Percentiles rank a stretch among this genome's conserved stretches.
Evolutionary conservation across 2,329 filamentous ascomycete species (phyloP).

Genomic region (Pseudocercospora ulei): DNA sequence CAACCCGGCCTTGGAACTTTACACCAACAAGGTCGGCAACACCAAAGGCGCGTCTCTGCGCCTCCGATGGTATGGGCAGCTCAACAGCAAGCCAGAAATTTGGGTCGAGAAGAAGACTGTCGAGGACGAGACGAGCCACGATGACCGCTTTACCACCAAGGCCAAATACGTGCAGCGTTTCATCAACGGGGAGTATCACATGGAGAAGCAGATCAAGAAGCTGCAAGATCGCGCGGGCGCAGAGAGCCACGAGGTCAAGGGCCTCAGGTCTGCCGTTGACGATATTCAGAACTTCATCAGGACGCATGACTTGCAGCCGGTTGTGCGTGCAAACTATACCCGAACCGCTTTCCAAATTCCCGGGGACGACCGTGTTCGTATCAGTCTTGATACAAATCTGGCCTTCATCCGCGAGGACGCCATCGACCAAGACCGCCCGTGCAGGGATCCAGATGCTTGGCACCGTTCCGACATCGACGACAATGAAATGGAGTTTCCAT

Average conservation of each 20-base stretch:
- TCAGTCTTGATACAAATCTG: constrained; percentile 86
- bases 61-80: constrained; percentile 81
- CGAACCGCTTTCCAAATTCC: constrained; percentile 96
- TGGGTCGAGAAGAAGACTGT: constrained; percentile 83
- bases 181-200: constrained; percentile 74
- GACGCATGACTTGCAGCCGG: constrained; percentile 66
- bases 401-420: constrained; percentile 70
- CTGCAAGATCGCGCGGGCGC: constrained; percentile 66
- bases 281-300: constrained; percentile 73
- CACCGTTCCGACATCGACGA: constrained; percentile 85
- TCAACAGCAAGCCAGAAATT: constrained; percentile 68
- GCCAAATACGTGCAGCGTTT: constrained; percentile 87
- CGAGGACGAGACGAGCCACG: constrained; percentile 64
- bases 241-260: constrained; percentile 55
- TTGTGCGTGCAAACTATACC: constrained; percentile 84
- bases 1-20: constrained; percentile 73
- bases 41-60: constrained; percentile 72
- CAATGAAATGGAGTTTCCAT: constrained; percentile 73
- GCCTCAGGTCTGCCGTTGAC: constrained; percentile 61
- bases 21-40: constrained; percentile 72
- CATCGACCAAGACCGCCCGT: constrained; percentile 73
- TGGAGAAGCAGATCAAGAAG: constrained; percentile 84
- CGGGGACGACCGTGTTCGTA: constrained; percentile 75
- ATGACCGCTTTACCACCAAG: constrained; percentile 76
- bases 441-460: constrained; percentile 80